phyloP scores from a whole-genome alignment of 371 early-diverging fungal species.

The Mucor racemosus region DNA sequence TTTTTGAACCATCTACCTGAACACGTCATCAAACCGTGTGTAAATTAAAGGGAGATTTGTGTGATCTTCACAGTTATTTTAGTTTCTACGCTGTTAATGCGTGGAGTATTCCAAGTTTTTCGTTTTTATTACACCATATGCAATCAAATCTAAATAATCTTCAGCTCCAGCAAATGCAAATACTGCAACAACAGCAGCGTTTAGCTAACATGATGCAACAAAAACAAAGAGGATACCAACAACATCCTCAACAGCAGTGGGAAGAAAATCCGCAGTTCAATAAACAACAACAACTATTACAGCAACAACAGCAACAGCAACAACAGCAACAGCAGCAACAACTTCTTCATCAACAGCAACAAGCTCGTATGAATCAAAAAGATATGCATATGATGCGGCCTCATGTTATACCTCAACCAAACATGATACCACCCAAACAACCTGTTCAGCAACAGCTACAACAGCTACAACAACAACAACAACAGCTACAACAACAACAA shows the following conservation, averaged over 20 bases:
- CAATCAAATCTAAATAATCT: constrained; percentile 18
- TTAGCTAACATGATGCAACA: constrained; percentile 23
- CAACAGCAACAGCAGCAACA: background rate
- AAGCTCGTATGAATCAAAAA: background rate
- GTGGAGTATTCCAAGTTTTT: background rate
- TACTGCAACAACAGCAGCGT: constrained; percentile 22
- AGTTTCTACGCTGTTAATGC: background rate
- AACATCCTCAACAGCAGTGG: constrained; percentile 5
- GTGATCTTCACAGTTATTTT: background rate
- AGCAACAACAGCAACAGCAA: constrained; percentile 7
- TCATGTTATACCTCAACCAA: constrained; percentile 6
- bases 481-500: constrained; percentile 16
- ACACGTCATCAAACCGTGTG: background rate
- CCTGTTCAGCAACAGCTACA: constrained; percentile 20
- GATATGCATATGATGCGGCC: constrained; percentile 7
- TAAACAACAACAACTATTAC: constrained; percentile 4
- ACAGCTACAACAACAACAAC: constrained; percentile 3
- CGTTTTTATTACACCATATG: background rate
- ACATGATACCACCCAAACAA: constrained; percentile 29
- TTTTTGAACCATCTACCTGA: too few species aligned
- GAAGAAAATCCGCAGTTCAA: background rate
- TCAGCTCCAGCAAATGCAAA: constrained; percentile 21
- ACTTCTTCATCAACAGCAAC: background rate
- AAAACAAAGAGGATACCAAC: constrained; percentile 7
- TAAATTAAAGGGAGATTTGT: background rate